Conservation (phyloP, 768 basidiomycete species). For the Leccinum subgranulosum region DNA sequence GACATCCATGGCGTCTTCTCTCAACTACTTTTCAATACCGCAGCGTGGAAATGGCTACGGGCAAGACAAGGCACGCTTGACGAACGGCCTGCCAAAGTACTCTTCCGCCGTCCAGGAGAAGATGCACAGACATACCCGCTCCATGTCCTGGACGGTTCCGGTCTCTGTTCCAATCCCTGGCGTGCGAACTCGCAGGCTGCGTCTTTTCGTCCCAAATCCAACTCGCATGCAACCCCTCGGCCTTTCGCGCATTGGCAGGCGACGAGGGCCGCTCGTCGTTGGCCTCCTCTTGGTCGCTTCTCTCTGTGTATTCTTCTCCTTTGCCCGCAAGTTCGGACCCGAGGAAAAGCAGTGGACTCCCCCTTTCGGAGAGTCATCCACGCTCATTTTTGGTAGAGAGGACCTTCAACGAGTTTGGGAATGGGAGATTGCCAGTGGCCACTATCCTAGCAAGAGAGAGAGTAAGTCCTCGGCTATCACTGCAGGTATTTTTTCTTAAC, state of each 20-base stretch:
- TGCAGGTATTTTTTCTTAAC: constrained; percentile 1
- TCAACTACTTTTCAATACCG: constrained; percentile 45
- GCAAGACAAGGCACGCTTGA: constrained; percentile 39
- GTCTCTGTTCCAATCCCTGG: constrained; percentile 61
- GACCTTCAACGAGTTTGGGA: constrained; percentile 91
- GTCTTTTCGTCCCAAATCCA: constrained; percentile 60
- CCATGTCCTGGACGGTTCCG: constrained; percentile 56
- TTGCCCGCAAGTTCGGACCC: constrained; percentile 59
- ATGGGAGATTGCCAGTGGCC: constrained; percentile 93
- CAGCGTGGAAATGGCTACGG: constrained; percentile 44
- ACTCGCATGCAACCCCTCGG: constrained; percentile 55
- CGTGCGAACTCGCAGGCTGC: constrained; percentile 51
- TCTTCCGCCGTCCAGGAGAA: constrained; percentile 68
- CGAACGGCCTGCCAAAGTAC: constrained; percentile 45
- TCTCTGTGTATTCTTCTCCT: constrained; percentile 55
- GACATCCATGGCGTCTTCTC: constrained; percentile 42
- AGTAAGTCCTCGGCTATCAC: constrained; percentile 46
- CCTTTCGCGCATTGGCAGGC: constrained; percentile 55
- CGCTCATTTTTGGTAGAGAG: constrained; percentile 70
- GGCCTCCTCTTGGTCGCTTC: constrained; percentile 44
- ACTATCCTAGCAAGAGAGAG: constrained; percentile 81
- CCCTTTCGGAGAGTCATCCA: constrained; percentile 58
- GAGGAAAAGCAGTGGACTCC: constrained; percentile 63
- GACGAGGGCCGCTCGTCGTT: constrained; percentile 53
- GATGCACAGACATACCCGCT: constrained; percentile 44